Evolutionary conservation across 805 yeast species (phyloP), one percentile per base, ranked within the genome.

Genomic region (Huiozyma sinensis): DNA sequence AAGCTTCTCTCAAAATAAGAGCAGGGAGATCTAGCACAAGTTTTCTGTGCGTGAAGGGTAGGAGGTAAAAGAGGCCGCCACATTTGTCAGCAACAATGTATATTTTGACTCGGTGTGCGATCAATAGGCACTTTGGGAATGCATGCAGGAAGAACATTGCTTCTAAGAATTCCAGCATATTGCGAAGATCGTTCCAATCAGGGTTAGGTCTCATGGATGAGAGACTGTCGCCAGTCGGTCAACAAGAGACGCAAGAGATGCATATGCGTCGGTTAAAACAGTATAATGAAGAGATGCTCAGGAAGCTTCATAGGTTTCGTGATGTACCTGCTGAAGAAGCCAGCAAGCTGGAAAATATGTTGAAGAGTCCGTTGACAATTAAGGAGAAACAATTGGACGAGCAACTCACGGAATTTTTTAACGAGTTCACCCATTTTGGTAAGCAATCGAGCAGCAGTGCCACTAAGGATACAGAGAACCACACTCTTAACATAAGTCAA

Each of bases 361-460:
- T 31, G 34, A 46, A 49, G 10, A 38, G 40, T 17, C 42, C 49
- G 6, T 39, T 55, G 27, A 42, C 48, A 13, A 47, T 43, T 27
- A 60, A 54, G 39, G 66, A 61, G 47, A 50, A 56, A 33, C 60
- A 54, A 38, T 43, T 61, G 41, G 65, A 62, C 44, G 56, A 54
- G 33, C 61, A 60, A 44, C 44, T 62, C 17, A 50, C 57, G 9
- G 50, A 47, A 2, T 60, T 62, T 40, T 46, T 60, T 24, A 53
- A 50, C 28, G 57, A 56, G 43, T 61, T 54, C 44, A 49, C 62
- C 6, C 33, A 31, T 31, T 4, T 17, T 17, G 24, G 24, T 17
- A 17, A 17, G 24, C 34, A 50, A 33, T 41, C 35, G 9, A 57
- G 52, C 38, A 50, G 50, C 37, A 43, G 52, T 7, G 36, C 54